Conservation (phyloP, 1,284 basidiomycete species). For the Ceratobasidium sp. region DNA sequence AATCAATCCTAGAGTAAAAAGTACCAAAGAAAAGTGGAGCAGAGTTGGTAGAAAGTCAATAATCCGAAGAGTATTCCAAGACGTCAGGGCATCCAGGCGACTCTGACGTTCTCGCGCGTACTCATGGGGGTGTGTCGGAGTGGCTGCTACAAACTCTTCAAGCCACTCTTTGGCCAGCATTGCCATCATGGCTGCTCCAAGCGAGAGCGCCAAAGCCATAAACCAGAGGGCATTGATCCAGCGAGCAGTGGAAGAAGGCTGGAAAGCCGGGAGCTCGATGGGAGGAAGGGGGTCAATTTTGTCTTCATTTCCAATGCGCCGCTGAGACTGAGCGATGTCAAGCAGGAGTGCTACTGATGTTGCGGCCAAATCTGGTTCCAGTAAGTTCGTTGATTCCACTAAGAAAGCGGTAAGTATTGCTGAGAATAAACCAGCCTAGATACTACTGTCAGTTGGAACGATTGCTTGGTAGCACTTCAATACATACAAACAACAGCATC, state of each 20-base stretch:
- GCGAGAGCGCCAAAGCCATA: constrained; percentile 1
- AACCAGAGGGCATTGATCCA: constrained; percentile 32
- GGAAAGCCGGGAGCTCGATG: neutral
- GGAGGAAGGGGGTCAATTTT: no score
- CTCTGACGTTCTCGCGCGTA: neutral
- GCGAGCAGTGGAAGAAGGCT: neutral
- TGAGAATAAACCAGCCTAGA: neutral
- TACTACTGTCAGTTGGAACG: neutral
- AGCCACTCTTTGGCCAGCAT: constrained; percentile 30
- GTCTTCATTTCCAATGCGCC: neutral
- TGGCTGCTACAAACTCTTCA: neutral
- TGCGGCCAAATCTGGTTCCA: constrained; percentile 4
- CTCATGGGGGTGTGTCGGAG: neutral
- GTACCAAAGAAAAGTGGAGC: constrained; percentile 8
- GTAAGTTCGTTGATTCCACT: neutral
- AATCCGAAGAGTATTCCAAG: constrained; percentile 21
- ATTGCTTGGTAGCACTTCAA: neutral
- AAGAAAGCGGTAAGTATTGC: constrained; percentile 26
- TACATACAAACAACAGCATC: constrained; percentile 2
- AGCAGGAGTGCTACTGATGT: constrained; percentile 1
- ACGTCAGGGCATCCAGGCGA: constrained; percentile 16
- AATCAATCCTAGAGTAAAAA: constrained; percentile 7
- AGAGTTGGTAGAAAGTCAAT: constrained; percentile 26
- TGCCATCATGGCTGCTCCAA: constrained; percentile 4
- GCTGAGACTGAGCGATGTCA: constrained; percentile 2